Evolutionary conservation across 2,329 filamentous ascomycete genomes (phyloP), one percentile per base, ranked within the genome.

Genomic region (Trichoderma asperellum): DNA sequence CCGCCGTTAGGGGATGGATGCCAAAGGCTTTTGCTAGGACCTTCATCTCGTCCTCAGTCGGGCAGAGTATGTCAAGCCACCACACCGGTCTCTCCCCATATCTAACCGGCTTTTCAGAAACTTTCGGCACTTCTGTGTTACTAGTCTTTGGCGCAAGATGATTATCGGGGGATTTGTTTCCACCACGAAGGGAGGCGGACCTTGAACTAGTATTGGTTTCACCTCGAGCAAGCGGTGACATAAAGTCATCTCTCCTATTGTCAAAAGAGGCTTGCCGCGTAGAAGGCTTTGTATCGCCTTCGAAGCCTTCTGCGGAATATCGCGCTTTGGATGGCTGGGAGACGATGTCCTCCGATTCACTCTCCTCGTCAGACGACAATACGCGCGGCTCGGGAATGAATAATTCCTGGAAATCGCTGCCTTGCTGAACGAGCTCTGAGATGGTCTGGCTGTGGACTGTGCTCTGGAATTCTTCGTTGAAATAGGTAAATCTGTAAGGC

Each of bases 361-460:
- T 89, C 4, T 89, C 89, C 62, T 91, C 89, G 8, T 92, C 91
- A 71, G 95, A 92, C 53, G 87, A 91, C 21, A 96, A 78, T 52
- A 93, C 81, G 1, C 90, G 88, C 0, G 92, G 94, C 71, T 98
- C 93, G 0, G 96, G 96, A 27, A 97, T 87, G 77, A 99, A 99
- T 0, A 99, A 86, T 74, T 97, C 92, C 70, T 86, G 87, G 78
- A 99, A 99, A 55, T 88, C 92, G 70, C 90, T 87, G 6, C 93
- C 96, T 0, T 92, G 90, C 73, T 97, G 94, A 10, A 96, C 87
- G 24, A 99, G 86, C 78, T 97, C 96, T 2, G 94, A 97, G 69
- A 99, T 97, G 0, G 92, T 96, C 79, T 97, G 93, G 70, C 94
- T 96, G 79, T 99, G 96, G 71, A 99, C 96, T 0, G 96, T 99